These are phyloP conservation scores for Meripilus lineatus DNA, from an alignment of 1,284 basidiomycete species.

Conservation along the genomic window DNA sequence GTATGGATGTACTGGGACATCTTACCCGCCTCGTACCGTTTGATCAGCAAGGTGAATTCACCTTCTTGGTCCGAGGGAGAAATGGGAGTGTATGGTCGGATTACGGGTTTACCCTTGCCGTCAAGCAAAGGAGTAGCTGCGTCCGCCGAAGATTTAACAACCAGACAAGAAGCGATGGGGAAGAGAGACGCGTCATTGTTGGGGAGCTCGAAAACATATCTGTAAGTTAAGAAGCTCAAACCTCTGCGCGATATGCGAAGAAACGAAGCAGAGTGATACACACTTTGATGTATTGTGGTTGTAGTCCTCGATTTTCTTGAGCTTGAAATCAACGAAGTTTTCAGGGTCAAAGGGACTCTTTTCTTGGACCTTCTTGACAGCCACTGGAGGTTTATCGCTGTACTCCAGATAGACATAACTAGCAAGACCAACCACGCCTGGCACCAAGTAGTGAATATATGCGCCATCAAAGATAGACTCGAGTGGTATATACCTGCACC, in stretches of 20 bases:
- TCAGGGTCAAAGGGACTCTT: slow-evolving; percentile 71
- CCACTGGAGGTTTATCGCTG: slow-evolving; percentile 15
- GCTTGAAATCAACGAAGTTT: slow-evolving; percentile 74
- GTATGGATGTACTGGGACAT: slow-evolving; percentile 75
- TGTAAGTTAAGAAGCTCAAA: slow-evolving; percentile 24
- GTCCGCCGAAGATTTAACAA: slow-evolving; percentile 53
- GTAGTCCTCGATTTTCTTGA: slow-evolving; percentile 84
- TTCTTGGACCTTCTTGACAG: slow-evolving; percentile 31
- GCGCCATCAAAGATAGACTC: no score
- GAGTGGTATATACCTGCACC: slow-evolving; percentile 28
- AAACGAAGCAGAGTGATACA: slow-evolving; percentile 13
- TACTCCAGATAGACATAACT: slow-evolving; percentile 45
- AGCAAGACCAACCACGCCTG: slow-evolving; percentile 44
- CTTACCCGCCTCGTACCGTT: slow-evolving; percentile 79
- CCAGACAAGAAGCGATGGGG: slow-evolving; percentile 68
- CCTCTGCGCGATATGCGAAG: slow-evolving; percentile 5
- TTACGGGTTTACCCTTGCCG: slow-evolving; percentile 84
- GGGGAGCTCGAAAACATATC: slow-evolving; percentile 85
- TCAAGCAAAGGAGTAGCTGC: slow-evolving; percentile 56
- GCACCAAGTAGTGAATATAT: no score
- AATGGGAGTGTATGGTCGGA: slow-evolving; percentile 86
- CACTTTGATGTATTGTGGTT: slow-evolving; percentile 56
- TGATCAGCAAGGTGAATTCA: slow-evolving; percentile 80
- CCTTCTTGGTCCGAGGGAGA: slow-evolving; percentile 70
- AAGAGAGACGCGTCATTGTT: slow-evolving; percentile 76